Evolutionary conservation across 2,329 filamentous ascomycete genomes (phyloP).

Genomic region (Colletotrichum shisoi): DNA sequence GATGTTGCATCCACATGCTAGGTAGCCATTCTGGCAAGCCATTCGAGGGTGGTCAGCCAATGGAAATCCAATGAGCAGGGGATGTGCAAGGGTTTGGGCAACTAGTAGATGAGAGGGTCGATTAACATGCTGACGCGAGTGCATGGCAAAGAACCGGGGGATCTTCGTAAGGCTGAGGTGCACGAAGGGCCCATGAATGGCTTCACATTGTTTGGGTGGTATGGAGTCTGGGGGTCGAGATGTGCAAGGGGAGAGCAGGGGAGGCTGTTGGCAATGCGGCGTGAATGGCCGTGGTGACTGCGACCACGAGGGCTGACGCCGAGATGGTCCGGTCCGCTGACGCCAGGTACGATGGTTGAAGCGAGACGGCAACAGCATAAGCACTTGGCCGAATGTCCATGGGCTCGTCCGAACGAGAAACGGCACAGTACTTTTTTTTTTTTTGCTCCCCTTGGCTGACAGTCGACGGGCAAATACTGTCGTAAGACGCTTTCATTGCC

Average conservation of each 20-base stretch:
- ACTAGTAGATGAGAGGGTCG: conserved; percentile 31
- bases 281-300: conserved; percentile 27
- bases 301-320: conserved; percentile 32
- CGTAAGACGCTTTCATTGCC: conserved; percentile 1
- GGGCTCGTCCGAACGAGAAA: not conserved
- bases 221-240: conserved; percentile 8
- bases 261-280: conserved; percentile 18
- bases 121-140: conserved; percentile 37
- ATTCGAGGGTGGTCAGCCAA: conserved; percentile 29
- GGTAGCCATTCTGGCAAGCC: conserved; percentile 7
- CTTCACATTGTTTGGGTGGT: conserved; percentile 9
- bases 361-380: conserved; percentile 25
- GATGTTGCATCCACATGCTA: conserved; percentile 17
- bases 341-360: conserved; percentile 17
- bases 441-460: not conserved
- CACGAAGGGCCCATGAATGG: conserved; percentile 23
- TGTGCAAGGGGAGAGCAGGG: conserved; percentile 17
- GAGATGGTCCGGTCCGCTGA: conserved; percentile 12
- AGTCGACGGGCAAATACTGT: not conserved
- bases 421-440: conserved; percentile 8
- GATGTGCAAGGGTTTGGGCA: not conserved
- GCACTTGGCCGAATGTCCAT: conserved; percentile 26
- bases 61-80: conserved; percentile 29
- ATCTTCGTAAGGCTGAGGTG: conserved; percentile 41
- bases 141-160: conserved; percentile 21